Conservation (phyloP, 2,329 filamentous ascomycete species). For the Emergomyces orientalis region DNA sequence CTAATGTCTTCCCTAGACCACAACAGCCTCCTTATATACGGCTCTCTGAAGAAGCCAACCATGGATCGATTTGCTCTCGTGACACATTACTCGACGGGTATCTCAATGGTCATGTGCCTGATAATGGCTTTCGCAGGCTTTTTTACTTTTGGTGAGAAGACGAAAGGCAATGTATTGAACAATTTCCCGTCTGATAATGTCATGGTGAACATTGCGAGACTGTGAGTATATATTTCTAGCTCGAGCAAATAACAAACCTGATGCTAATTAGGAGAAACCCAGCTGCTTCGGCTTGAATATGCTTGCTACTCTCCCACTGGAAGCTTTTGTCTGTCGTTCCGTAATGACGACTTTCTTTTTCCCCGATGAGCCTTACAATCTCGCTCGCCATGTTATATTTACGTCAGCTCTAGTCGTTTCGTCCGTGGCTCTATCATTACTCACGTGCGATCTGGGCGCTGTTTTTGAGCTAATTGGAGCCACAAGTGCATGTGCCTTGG, state of each 20-base stretch:
- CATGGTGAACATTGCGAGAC: slow-evolving; percentile 86
- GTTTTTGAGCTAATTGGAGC: slow-evolving; percentile 96
- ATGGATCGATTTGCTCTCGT: slow-evolving; percentile 89
- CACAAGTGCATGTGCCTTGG: slow-evolving; percentile 85
- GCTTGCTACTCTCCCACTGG: slow-evolving; percentile 90
- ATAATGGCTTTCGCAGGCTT: slow-evolving; percentile 82
- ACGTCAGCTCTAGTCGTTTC: slow-evolving; percentile 71
- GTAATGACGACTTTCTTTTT: slow-evolving; percentile 86
- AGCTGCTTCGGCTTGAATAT: slow-evolving; percentile 94
- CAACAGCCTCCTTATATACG: slow-evolving; percentile 95
- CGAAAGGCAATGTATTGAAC: slow-evolving; percentile 91
- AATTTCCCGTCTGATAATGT: slow-evolving; percentile 88
- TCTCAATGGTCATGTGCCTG: slow-evolving; percentile 88
- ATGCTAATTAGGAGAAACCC: slow-evolving; percentile 18
- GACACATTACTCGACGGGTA: slow-evolving; percentile 83
- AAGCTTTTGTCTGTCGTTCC: slow-evolving; percentile 95
- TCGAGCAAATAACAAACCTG: neutral
- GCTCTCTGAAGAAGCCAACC: slow-evolving; percentile 84
- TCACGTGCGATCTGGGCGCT: slow-evolving; percentile 86
- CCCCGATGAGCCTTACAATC: slow-evolving; percentile 64
- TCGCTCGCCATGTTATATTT: slow-evolving; percentile 76
- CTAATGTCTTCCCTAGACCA: slow-evolving; percentile 50
- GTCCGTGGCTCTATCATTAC: slow-evolving; percentile 65
- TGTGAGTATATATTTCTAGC: slow-evolving; percentile 40
- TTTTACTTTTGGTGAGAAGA: slow-evolving; percentile 84